phyloP scores from a whole-genome alignment of 2,329 filamentous ascomycete species.

The Fusarium newnesense region DNA sequence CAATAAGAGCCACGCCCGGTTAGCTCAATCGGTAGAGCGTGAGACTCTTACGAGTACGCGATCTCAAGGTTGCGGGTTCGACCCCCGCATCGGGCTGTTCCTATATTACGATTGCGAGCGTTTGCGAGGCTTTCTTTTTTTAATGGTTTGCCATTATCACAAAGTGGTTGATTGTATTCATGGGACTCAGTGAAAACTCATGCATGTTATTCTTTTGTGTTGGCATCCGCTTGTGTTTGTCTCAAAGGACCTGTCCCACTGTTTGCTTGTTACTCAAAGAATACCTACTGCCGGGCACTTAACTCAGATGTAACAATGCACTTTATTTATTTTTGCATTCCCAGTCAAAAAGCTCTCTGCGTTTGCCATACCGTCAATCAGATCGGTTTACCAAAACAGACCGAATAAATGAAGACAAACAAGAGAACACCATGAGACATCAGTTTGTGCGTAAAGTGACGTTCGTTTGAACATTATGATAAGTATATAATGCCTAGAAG shows the following conservation, averaged over 20 bases:
- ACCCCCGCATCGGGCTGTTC: slow-evolving; percentile 57
- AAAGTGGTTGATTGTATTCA: too few species aligned
- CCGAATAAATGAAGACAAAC: neutral
- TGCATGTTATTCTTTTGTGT: neutral
- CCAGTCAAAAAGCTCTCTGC: accelerated
- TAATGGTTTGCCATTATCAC: accelerated
- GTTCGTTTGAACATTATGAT: neutral
- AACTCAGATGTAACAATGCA: accelerated
- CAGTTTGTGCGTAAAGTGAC: neutral
- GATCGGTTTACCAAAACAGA: too few species aligned
- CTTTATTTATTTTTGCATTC: too few species aligned
- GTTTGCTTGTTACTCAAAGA: neutral
- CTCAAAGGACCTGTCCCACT: neutral
- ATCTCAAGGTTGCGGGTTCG: slow-evolving; percentile 69
- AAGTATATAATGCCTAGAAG: neutral
- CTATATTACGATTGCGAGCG: slow-evolving; percentile 41
- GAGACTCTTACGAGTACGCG: slow-evolving; percentile 66
- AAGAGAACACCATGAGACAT: neutral
- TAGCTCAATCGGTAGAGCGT: slow-evolving; percentile 66
- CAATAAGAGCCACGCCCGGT: slow-evolving; percentile 48
- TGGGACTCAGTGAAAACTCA: neutral
- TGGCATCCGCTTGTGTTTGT: neutral
- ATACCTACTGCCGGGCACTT: neutral
- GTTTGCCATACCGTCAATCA: neutral
- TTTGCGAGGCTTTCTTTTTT: slow-evolving; percentile 16